A percentile compares a stretch with the other conserved stretches of the same genome.
phyloP scores from a whole-genome alignment of 192 early-diverging fungal species.

The Umbelopsis sp. region DNA sequence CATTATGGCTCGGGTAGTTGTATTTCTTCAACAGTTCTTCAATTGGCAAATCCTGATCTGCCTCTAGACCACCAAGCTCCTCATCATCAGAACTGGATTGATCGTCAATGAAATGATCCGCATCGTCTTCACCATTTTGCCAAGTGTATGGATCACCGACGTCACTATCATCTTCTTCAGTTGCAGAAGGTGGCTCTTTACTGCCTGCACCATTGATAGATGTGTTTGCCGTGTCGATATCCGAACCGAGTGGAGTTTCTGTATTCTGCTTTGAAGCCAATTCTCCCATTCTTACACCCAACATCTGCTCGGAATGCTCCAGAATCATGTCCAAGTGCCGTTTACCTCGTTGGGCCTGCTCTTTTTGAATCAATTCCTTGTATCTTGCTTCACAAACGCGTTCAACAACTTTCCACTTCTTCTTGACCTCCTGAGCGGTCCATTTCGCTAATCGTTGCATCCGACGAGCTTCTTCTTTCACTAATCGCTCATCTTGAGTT shows the following conservation, averaged over 20 bases:
- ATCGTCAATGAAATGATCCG: constrained; percentile 27
- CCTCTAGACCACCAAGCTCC: constrained; percentile 56
- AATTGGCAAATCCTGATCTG: constrained; percentile 66
- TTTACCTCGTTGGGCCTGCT: constrained; percentile 60
- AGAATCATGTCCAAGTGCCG: constrained; percentile 71
- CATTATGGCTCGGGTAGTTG: constrained; percentile 30
- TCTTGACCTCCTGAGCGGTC: constrained; percentile 64
- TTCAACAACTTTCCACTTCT: constrained; percentile 73
- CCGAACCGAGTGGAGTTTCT: background rate
- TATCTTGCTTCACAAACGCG: constrained; percentile 59
- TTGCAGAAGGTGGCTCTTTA: background rate
- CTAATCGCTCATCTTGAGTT: constrained; percentile 52
- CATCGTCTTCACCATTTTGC: constrained; percentile 18
- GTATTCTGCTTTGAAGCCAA: background rate
- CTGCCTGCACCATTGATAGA: constrained; percentile 4
- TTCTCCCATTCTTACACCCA: constrained; percentile 57
- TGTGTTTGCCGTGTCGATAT: background rate
- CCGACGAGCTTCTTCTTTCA: constrained; percentile 51
- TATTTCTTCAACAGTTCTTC: constrained; percentile 60
- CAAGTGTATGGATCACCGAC: constrained; percentile 29
- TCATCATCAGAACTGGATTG: constrained; percentile 43
- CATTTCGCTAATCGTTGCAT: constrained; percentile 62
- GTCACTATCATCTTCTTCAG: constrained; percentile 20
- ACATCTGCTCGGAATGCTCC: constrained; percentile 69
- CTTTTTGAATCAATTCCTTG: constrained; percentile 58